Evolutionary conservation across 2,329 filamentous ascomycete genomes (phyloP), one percentile per base, ranked within the genome.

Genomic region (Knufia fluminis): DNA sequence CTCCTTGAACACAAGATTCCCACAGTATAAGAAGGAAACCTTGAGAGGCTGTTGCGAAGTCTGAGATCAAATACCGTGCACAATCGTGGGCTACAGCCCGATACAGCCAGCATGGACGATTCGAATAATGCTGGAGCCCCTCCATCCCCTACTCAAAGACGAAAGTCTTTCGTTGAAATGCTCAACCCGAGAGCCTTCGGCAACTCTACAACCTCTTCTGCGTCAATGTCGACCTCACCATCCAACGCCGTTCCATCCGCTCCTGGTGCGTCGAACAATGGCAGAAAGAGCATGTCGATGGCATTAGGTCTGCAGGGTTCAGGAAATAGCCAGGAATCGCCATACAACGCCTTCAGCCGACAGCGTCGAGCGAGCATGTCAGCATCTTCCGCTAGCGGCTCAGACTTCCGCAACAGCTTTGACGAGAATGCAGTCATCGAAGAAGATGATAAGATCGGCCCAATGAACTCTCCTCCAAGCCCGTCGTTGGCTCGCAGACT

Each of bases 401-500:
- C 66, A 12, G 68, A 67, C 31, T 48, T 56, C 47, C 57, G 54
- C 40, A 59, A 59, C 50, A 59, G 56, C 46, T 59, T 59, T 45
- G 60, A 62, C 43, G 69, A 71, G 46, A 67, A 71, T 26, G 65
- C 66, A 3, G 61, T 70, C 19, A 59, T 83, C 53, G 85, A 90
- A 56, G 86, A 90, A 67, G 83, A 70, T 58, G 85, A 83, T 43
- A 76, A 85, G 52, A 79, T 82, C 36, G 67, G 72, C 33, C 64
- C 71, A 33, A 77, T 74, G 61, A 78, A 77, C 58, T 75, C 77
- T 14, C 82, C 86, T 28, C 77, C 73, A 47, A 86, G 85, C 10
- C 86, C 89, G 28, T 91, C 90, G 63, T 71, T 71, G 55, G 79
- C 79, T 52, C 83, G 90, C 59, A 85, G 90, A 52, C 82, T 95